A percentile compares a stretch with the other conserved stretches of the same genome.
These are phyloP conservation scores for Lactuca sativa DNA, from an alignment of 129 eudicot species.

Conservation along the genomic window DNA sequence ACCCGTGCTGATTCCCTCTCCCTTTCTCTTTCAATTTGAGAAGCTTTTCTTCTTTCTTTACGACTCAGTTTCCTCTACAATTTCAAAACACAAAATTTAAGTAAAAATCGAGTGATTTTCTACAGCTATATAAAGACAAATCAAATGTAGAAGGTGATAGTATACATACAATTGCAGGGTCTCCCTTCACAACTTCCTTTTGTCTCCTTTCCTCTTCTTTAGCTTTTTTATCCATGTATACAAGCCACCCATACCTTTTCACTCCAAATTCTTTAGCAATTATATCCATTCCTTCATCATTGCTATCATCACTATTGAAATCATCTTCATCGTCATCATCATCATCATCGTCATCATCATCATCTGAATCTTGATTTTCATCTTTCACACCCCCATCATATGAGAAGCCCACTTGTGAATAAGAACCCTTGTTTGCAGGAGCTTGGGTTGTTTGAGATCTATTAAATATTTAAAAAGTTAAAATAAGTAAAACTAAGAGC, in stretches of 20 bases:
- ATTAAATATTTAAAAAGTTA: constrained; percentile 11
- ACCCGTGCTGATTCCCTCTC: constrained; percentile 81
- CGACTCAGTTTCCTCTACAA: constrained; percentile 94
- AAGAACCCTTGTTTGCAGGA: constrained; percentile 70
- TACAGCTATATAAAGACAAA: background rate
- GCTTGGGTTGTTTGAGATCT: constrained; percentile 66
- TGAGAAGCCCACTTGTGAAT: constrained; percentile 94
- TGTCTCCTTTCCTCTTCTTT: constrained; percentile 96
- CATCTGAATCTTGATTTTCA: constrained; percentile 67
- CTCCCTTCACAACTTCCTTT: constrained; percentile 93
- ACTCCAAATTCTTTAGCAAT: constrained; percentile 98
- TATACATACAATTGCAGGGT: constrained; percentile 83
- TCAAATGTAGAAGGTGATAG: background rate
- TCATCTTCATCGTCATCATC: constrained; percentile 92
- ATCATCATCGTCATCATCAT: constrained; percentile 76
- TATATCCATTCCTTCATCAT: constrained; percentile 92
- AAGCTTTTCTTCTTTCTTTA: constrained; percentile 93
- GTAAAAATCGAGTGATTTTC: constrained; percentile 1
- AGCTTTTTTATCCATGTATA: constrained; percentile 95
- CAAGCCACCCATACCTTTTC: constrained; percentile 98
- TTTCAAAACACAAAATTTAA: background rate
- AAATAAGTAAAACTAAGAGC: background rate
- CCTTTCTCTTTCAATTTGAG: constrained; percentile 87
- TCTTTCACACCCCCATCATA: constrained; percentile 86
- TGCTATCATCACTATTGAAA: constrained; percentile 95